These are phyloP conservation scores for Allium sativum DNA, from an alignment of 106 monocot species.

Conservation along the genomic window DNA sequence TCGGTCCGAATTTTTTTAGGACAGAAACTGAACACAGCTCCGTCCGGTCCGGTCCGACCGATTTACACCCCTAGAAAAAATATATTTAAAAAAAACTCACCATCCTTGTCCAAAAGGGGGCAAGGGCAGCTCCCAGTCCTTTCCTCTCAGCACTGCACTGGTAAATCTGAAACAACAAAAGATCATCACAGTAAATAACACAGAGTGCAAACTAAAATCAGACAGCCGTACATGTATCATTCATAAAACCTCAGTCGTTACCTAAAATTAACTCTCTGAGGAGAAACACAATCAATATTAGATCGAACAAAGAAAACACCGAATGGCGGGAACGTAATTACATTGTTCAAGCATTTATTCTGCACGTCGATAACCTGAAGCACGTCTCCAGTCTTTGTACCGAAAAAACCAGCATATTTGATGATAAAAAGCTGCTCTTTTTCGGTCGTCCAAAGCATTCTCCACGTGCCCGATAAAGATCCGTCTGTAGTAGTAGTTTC, in stretches of 20 bases:
- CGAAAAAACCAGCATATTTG: constrained; percentile 51
- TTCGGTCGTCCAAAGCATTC: constrained; percentile 96
- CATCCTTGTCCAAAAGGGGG: constrained; percentile 96
- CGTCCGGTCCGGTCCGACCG: too few relatives aligned
- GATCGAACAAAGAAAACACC: constrained; percentile 89
- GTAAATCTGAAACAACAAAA: constrained; percentile 45
- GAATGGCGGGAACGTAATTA: constrained; percentile 85
- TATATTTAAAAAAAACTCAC: too few relatives aligned
- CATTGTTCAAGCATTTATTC: constrained; percentile 58
- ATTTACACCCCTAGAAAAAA: too few relatives aligned
- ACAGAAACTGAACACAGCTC: too few relatives aligned
- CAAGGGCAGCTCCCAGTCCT: constrained; percentile 79
- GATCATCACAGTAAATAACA: too few relatives aligned
- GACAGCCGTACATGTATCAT: too few relatives aligned
- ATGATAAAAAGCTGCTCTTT: constrained; percentile 98
- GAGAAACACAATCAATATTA: constrained; percentile 35
- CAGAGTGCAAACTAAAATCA: too few relatives aligned
- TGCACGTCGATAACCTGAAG: constrained; percentile 88
- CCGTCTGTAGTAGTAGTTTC: constrained; percentile 40
- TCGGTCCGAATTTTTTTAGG: too few relatives aligned
- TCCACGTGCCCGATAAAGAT: constrained; percentile 74
- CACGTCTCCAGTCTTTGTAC: constrained; percentile 76
- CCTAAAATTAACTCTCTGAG: constrained; percentile 86
- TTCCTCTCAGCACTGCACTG: constrained; percentile 69
- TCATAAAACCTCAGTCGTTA: neutral